phyloP scores from a whole-genome alignment of 1,139 yeast species.

The Candida mesenterica region DNA sequence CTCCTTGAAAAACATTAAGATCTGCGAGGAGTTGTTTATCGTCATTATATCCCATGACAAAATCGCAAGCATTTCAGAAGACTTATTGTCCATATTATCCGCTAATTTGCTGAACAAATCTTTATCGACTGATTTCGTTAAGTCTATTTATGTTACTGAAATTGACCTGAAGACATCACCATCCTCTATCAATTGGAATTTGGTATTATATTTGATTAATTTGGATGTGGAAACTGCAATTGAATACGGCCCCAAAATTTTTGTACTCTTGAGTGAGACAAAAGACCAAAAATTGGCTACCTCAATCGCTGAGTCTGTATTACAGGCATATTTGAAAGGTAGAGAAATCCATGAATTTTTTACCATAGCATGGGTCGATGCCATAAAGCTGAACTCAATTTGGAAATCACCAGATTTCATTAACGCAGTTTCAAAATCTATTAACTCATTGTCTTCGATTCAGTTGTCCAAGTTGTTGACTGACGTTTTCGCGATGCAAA shows the following conservation, averaged over 20 bases:
- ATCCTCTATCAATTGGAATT: slow-evolving; percentile 36
- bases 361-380: slow-evolving; percentile 41
- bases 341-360: slow-evolving; percentile 59
- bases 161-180: slow-evolving; percentile 14
- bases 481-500: slow-evolving; percentile 13
- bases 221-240: slow-evolving; percentile 55
- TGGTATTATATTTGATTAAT: slow-evolving; percentile 43
- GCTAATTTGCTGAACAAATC: slow-evolving; percentile 39
- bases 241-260: slow-evolving; percentile 28
- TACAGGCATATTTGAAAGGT: slow-evolving; percentile 51
- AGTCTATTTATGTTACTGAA: slow-evolving; percentile 31
- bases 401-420: slow-evolving; percentile 34
- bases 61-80: slow-evolving; percentile 35
- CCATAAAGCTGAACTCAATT: slow-evolving; percentile 22
- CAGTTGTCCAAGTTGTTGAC: slow-evolving; percentile 37
- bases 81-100: slow-evolving; percentile 37
- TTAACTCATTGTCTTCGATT: slow-evolving; percentile 44
- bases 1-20: slow-evolving; percentile 25
- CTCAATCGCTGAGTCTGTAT: slow-evolving; percentile 36
- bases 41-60: slow-evolving; percentile 27
- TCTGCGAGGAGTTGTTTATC: slow-evolving; percentile 45
- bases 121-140: slow-evolving; percentile 47
- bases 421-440: slow-evolving; percentile 34
- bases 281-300: slow-evolving; percentile 10
- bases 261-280: slow-evolving; percentile 17